Conservation (phyloP, 495 filamentous ascomycete genomes). For the Podospora bellae-mahoneyi region DNA sequence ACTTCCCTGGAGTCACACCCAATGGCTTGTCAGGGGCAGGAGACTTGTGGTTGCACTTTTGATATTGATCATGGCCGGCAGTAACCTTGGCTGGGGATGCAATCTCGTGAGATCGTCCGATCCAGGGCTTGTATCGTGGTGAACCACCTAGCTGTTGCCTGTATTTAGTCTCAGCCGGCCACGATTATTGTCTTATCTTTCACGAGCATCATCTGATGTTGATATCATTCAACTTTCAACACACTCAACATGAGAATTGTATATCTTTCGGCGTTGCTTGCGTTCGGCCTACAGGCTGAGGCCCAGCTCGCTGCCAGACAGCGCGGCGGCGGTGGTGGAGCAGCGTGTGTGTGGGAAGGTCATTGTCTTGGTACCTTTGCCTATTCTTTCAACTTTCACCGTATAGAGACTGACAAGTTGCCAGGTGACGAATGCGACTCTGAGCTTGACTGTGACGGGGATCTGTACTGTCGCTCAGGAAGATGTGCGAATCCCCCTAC, state of each 20-base stretch:
- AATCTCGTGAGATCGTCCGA: not conserved
- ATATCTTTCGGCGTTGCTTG: slow-evolving; percentile 11
- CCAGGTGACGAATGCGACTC: slow-evolving; percentile 25
- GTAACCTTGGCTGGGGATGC: not conserved
- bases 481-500: slow-evolving; percentile 17
- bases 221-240: not conserved
- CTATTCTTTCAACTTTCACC: too few relatives aligned
- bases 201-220: too few relatives aligned
- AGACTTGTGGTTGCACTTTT: not conserved
- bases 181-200: not conserved
- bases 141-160: not conserved
- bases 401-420: slow-evolving; percentile 4
- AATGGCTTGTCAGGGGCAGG: not conserved
- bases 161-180: not conserved
- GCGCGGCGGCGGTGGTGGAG: slow-evolving; percentile 5
- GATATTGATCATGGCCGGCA: not conserved
- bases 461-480: slow-evolving; percentile 17
- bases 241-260: slow-evolving; percentile 12
- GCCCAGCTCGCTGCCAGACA: slow-evolving; percentile 13
- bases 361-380: slow-evolving; percentile 24
- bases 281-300: slow-evolving; percentile 3
- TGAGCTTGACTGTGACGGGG: slow-evolving; percentile 26
- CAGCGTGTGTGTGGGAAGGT: slow-evolving; percentile 24
- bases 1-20: not conserved
- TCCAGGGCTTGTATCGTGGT: not conserved